Base-by-base conservation (phyloP, 495 filamentous ascomycete genomes). In the Hyaloscypha bicolor region DNA sequence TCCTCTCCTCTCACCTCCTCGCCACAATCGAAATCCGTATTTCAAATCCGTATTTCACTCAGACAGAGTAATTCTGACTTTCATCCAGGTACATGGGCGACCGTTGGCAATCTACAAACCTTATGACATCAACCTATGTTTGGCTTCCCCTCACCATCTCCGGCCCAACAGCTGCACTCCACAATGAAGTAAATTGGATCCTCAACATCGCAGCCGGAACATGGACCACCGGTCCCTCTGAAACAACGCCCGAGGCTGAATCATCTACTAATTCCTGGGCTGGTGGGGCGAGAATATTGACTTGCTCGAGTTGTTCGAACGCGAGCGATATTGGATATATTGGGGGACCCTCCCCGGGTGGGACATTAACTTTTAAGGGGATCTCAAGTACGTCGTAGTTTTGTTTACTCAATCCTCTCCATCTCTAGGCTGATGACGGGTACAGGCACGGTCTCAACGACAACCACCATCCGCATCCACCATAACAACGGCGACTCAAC, bases 1-100 rank as follows among this genome's bases (percentile, higher is more conserved):
- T 21, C 29, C 30, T 55, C 55, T 42, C 55, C 85, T 76, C 74
- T 31, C 83, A 86, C 42, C 2, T 48, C 42, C 3, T 56, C 9
- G 67, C 84, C 81, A 0, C 84, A 77, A 39, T 77, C 35, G 1
- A 6, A 37, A 37, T 3, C 3, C 35, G 25, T 25, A 25, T 25
- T 25, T 1, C 2, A 25, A 25, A 25, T 25, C 25, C 25, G 25
- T 25, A 25, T 1, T 25, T 64, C 74, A 86, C 58, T 37, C 35
- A 37, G 77, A 86, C 37, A 77, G 82, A 0, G 73, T 81, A 48
- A 73, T 76, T 66, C 42, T 48, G 16, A 67, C 74, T 57, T 71
- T 75, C 62, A 75, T 63, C 19, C 56, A 86, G 87, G 63, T 91
- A 90, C 76, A 83, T 90, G 79, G 88, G 88, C 57, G 88, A 91